phyloP scores from a whole-genome alignment of 306 rosid genomes.

The Crotalaria pallida region DNA sequence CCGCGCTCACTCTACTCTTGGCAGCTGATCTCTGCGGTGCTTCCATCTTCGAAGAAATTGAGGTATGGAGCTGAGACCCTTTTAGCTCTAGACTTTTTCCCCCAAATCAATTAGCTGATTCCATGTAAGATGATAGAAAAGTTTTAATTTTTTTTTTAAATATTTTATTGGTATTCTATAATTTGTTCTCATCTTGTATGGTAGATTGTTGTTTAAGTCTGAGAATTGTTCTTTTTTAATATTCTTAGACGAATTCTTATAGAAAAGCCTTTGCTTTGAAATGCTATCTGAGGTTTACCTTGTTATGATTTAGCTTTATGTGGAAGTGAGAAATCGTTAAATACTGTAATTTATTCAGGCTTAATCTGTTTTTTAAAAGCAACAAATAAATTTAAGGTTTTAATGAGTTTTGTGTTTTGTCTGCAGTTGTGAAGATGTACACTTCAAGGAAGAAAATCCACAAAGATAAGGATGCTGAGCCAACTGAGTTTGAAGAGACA shows the following conservation, averaged over 20 bases:
- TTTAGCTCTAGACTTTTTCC: background rate
- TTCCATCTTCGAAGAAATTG: background rate
- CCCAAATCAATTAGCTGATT: background rate
- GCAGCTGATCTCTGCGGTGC: slow-evolving; percentile 15
- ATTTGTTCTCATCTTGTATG: background rate
- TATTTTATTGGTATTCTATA: background rate
- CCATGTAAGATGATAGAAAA: background rate
- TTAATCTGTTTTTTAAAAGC: background rate
- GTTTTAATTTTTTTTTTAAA: background rate
- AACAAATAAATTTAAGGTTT: background rate
- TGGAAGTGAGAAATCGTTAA: background rate
- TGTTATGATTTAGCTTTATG: background rate
- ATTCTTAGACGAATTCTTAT: background rate
- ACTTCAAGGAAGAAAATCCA: slow-evolving; percentile 67
- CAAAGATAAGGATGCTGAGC: slow-evolving; percentile 67
- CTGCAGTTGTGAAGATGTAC: slow-evolving; percentile 44
- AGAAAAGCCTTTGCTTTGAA: background rate
- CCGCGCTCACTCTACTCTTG: background rate
- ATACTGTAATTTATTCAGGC: background rate
- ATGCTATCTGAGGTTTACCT: background rate
- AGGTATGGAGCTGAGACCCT: background rate
- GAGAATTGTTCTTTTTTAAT: background rate
- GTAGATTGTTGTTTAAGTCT: background rate
- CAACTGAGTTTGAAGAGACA: slow-evolving; percentile 63
- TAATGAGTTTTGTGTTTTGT: background rate